Base-by-base conservation (phyloP, 1,139 yeast species). In the Pichia cactophila region DNA sequence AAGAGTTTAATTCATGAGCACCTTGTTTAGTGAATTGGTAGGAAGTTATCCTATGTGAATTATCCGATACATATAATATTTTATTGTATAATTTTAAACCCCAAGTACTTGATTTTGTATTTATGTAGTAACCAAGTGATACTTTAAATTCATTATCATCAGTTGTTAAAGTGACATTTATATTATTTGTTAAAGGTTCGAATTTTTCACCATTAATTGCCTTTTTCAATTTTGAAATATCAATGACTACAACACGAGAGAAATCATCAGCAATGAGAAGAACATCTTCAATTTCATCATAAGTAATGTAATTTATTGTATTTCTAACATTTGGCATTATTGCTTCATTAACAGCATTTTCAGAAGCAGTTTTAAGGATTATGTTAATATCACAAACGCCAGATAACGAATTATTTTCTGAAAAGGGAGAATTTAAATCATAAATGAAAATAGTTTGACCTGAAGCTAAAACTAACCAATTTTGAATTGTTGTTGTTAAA, bases 41-140 rank as follows among this genome's bases (percentile, higher is more conserved):
- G 4, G 80, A 52, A 0, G 76, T 67, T 1, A 80, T 63, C 16
- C 68, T 65, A 50, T 73, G 78, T 2, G 80, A 71, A 60, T 84
- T 84, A 56, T 82, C 88, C 0, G 87, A 77, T 0, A 76, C 70
- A 0, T 70, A 79, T 11, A 83, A 54, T 26, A 78, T 54, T 50
- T 72, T 63, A n/a, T 60, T 51, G 58, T 69, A 54, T 26, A 63
- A 64, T 56, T 80, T 86, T 23, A 81, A 60, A 0, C 89, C 89
- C 92, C 92, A 84, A 0, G 75, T 78, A 77, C 58, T 64, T 33
- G 67, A 68, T 50, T 73, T 35, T 16, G 38, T 16, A 14, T 7
- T 16, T 8, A 35, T 10, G 10, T 8, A 16, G 6, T 17, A 35
- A n/a, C 69, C 73, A 14, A 83, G 54, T 0, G 74, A 70, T 33